phyloP scores from a whole-genome alignment of 2,329 filamentous ascomycete genomes.

The Stromatinia cepivora region DNA sequence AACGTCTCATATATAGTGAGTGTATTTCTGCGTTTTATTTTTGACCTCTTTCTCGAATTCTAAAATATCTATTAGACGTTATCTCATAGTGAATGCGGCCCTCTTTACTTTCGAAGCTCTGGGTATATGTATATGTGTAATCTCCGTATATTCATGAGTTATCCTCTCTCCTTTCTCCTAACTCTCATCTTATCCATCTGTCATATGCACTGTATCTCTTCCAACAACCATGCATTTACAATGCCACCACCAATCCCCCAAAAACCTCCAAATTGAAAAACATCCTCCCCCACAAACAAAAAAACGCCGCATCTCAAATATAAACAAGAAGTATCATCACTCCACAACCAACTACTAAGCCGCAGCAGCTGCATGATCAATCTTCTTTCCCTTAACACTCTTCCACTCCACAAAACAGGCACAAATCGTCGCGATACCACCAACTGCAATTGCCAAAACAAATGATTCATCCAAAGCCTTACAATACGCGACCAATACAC shows the following conservation, averaged over 20 bases:
- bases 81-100: background rate
- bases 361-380: conserved; percentile 27
- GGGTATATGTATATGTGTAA: background rate
- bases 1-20: too few relatives aligned
- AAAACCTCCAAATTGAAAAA: background rate
- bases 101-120: background rate
- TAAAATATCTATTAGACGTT: background rate
- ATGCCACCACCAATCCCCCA: too few relatives aligned
- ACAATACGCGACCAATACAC: conserved; percentile 47
- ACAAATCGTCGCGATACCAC: conserved; percentile 34
- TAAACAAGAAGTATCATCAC: background rate
- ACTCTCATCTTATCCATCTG: background rate
- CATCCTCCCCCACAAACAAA: background rate
- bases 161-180: background rate
- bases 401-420: conserved; percentile 40
- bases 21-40: too few relatives aligned
- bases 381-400: conserved; percentile 40
- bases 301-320: background rate
- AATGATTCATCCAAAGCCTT: conserved; percentile 33
- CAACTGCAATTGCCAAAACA: conserved; percentile 38
- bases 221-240: background rate
- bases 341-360: conserved; percentile 22
- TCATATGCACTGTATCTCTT: background rate
- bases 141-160: background rate
- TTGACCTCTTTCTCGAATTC: too few relatives aligned